phyloP scores from a whole-genome alignment of 2,329 filamentous ascomycete genomes.

The Arthrinium phaeospermum region DNA sequence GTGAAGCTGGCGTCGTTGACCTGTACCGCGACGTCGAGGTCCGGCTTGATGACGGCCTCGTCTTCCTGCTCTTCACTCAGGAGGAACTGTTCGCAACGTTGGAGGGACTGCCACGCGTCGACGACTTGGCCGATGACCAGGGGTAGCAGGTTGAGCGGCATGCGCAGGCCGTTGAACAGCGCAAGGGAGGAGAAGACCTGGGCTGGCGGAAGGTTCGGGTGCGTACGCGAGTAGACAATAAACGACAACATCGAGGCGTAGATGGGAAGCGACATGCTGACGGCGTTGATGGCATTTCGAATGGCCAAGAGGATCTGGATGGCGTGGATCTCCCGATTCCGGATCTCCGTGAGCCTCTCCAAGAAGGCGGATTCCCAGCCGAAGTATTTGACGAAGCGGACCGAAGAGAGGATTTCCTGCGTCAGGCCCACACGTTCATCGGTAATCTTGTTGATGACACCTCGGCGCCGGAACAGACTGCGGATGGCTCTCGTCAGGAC shows the following conservation, averaged over 20 bases:
- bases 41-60: conserved; percentile 60
- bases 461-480: conserved; percentile 75
- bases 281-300: conserved; percentile 82
- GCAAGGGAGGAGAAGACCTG: conserved; percentile 91
- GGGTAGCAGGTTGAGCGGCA: conserved; percentile 89
- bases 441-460: conserved; percentile 88
- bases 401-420: conserved; percentile 88
- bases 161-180: conserved; percentile 87
- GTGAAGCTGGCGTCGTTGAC: conserved; percentile 79
- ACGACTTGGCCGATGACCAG: conserved; percentile 87
- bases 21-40: conserved; percentile 72
- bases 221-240: conserved; percentile 75
- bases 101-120: conserved; percentile 85
- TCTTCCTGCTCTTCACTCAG: conserved; percentile 85
- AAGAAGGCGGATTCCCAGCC: conserved; percentile 93
- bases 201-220: conserved; percentile 74
- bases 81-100: conserved; percentile 87
- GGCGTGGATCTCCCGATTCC: conserved; percentile 77
- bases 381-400: conserved; percentile 95
- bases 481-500: conserved; percentile 79
- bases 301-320: conserved; percentile 85
- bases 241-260: conserved; percentile 96
- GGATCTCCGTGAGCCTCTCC: conserved; percentile 74
- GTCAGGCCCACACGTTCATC: conserved; percentile 91
- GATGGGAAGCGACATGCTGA: conserved; percentile 85